Conservation (phyloP, 2,329 filamentous ascomycete genomes). For the Colletotrichum orbiculare region DNA sequence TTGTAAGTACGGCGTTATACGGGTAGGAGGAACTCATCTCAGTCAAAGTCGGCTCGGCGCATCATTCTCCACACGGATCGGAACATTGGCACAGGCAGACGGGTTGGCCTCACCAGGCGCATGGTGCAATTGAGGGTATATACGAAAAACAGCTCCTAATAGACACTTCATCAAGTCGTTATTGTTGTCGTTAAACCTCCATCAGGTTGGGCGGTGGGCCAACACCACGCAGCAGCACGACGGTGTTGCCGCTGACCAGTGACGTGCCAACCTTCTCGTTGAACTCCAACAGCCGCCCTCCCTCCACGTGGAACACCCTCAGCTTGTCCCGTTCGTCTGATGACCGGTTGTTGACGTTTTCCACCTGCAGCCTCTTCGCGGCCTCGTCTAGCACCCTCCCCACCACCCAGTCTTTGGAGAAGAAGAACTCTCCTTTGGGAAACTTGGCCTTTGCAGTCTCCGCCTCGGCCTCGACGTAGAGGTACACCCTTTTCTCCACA, state of each 20-base stretch:
- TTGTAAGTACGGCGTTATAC: constrained; percentile 16
- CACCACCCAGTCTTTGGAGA: constrained; percentile 87
- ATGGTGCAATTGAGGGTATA: constrained; percentile 31
- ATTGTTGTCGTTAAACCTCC: constrained; percentile 49
- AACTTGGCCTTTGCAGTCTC: constrained; percentile 86
- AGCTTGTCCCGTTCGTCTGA: constrained; percentile 82
- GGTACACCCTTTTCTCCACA: constrained; percentile 85
- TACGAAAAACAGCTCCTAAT: constrained; percentile 26
- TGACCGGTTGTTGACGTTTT: constrained; percentile 85
- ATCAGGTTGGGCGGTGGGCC: constrained; percentile 82
- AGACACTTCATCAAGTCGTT: constrained; percentile 29
- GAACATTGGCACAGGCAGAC: not conserved
- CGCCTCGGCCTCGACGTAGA: constrained; percentile 90
- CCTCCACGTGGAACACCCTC: constrained; percentile 92
- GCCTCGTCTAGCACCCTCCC: constrained; percentile 84
- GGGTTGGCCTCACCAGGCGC: constrained; percentile 9
- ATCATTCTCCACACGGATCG: constrained; percentile 10
- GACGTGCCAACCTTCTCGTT: constrained; percentile 82
- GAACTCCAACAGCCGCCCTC: constrained; percentile 86
- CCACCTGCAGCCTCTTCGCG: constrained; percentile 79
- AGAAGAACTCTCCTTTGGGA: constrained; percentile 85
- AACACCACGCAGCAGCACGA: constrained; percentile 88
- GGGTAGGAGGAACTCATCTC: constrained; percentile 17
- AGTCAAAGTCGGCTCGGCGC: constrained; percentile 18
- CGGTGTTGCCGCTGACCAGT: constrained; percentile 85